Evolutionary conservation across 352 stramenopile genomes (phyloP).

Genomic region (Globisporangium megalacanthum): DNA sequence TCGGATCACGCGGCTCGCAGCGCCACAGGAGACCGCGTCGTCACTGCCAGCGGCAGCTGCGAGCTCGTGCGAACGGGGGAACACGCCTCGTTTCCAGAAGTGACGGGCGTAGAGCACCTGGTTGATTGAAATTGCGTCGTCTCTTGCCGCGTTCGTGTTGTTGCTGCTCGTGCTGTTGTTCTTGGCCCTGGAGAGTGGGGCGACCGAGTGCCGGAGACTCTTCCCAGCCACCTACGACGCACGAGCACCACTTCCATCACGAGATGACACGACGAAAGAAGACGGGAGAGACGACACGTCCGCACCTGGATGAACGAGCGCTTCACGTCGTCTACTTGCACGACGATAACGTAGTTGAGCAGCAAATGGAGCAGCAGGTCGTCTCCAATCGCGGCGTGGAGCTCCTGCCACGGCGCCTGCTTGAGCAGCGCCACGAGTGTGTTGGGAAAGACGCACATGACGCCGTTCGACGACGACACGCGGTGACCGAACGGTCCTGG

Average conservation of each 20-base stretch:
- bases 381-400: constrained; percentile 59
- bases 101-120: constrained; percentile 53
- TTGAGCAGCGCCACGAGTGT: constrained; percentile 60
- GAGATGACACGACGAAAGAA: not conserved
- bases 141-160: not conserved
- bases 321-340: constrained; percentile 22
- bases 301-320: constrained; percentile 55
- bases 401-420: constrained; percentile 33
- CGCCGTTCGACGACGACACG: constrained; percentile 43
- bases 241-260: not conserved
- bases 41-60: constrained; percentile 27
- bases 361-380: constrained; percentile 63
- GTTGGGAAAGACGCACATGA: constrained; percentile 76
- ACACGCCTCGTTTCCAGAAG: constrained; percentile 29
- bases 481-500: constrained; percentile 40
- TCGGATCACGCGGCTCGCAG: constrained; percentile 36
- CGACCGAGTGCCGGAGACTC: constrained; percentile 31
- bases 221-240: constrained; percentile 35
- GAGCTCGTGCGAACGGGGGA: constrained; percentile 29
- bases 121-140: constrained; percentile 41
- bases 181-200: not conserved
- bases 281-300: no score
- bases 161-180: not conserved
- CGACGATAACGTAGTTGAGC: constrained; percentile 54
- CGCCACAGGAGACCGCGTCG: constrained; percentile 22